phyloP scores from a whole-genome alignment of 2,329 filamentous ascomycete species.

The Pseudogymnoascus sp. region DNA sequence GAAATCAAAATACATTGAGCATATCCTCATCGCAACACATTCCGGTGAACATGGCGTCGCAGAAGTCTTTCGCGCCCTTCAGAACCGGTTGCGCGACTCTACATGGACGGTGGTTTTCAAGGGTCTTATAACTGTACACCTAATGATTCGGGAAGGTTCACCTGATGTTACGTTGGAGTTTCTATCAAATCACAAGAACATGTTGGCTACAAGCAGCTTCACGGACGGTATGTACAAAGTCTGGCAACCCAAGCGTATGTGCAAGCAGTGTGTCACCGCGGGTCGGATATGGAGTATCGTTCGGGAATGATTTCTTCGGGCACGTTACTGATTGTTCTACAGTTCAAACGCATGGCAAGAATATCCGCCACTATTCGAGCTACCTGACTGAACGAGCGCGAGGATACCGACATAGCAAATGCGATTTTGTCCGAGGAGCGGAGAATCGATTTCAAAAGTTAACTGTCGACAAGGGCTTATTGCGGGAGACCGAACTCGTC shows the following conservation, averaged over 20 bases:
- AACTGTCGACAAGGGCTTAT: conserved; percentile 81
- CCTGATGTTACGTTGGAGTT: conserved; percentile 82
- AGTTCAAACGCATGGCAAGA: conserved; percentile 92
- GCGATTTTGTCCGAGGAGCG: conserved; percentile 81
- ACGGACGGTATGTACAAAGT: conserved; percentile 62
- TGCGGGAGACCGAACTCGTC: conserved; percentile 86
- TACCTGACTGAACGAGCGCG: conserved; percentile 79
- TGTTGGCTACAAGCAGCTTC: conserved; percentile 83
- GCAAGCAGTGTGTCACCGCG: conserved; percentile 21
- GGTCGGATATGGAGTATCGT: not conserved
- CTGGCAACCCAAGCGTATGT: not conserved
- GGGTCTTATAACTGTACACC: conserved; percentile 85
- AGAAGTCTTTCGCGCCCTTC: conserved; percentile 89
- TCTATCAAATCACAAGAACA: conserved; percentile 73
- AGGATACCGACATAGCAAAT: conserved; percentile 76
- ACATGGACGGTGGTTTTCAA: conserved; percentile 99
- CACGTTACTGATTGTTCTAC: conserved; percentile 16
- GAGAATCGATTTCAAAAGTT: conserved; percentile 79
- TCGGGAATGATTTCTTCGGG: not conserved
- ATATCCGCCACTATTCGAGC: conserved; percentile 84
- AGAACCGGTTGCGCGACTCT: conserved; percentile 82
- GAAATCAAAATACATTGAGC: conserved; percentile 98
- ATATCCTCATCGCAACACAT: conserved; percentile 92
- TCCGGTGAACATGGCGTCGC: conserved; percentile 90
- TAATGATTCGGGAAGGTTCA: conserved; percentile 95